These are phyloP conservation scores for Bretziella fagacearum DNA, from an alignment of 2,329 filamentous ascomycete species.

Conservation along the genomic window DNA sequence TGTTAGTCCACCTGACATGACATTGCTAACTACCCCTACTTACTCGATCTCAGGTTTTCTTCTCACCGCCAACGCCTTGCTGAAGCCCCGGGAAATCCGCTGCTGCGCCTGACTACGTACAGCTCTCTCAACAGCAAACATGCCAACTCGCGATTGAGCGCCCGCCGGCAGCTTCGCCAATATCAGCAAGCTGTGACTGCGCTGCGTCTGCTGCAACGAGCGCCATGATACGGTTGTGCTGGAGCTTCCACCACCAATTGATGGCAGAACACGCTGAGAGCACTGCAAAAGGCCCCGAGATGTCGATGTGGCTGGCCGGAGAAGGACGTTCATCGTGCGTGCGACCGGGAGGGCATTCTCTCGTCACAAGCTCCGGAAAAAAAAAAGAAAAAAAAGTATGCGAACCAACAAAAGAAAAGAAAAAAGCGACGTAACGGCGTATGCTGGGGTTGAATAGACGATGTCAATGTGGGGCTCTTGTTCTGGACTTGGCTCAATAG, in stretches of 20 bases:
- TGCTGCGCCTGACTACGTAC: neutral
- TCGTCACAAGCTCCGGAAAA: neutral
- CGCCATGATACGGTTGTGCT: neutral
- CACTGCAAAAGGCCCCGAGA: slow-evolving; percentile 2
- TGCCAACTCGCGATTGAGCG: neutral
- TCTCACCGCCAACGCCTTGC: neutral
- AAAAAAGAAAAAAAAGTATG: neutral
- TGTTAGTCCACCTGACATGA: neutral
- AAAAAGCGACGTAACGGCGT: neutral
- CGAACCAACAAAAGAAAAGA: neutral
- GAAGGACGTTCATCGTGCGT: slow-evolving; percentile 11
- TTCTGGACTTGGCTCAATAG: neutral
- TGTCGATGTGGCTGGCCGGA: slow-evolving; percentile 4
- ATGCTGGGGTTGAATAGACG: neutral
- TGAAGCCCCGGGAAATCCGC: neutral
- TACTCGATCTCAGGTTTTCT: neutral
- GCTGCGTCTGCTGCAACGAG: neutral
- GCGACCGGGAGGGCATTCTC: slow-evolving; percentile 2
- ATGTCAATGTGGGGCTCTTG: neutral
- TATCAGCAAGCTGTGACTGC: neutral
- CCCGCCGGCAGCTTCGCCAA: neutral
- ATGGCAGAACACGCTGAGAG: neutral
- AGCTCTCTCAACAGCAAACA: neutral
- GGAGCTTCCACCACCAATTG: neutral
- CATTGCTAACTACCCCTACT: neutral